Evolutionary conservation across 176 grass and related monocot genomes (phyloP).

Genomic region (Bolboschoenus planiculmis): DNA sequence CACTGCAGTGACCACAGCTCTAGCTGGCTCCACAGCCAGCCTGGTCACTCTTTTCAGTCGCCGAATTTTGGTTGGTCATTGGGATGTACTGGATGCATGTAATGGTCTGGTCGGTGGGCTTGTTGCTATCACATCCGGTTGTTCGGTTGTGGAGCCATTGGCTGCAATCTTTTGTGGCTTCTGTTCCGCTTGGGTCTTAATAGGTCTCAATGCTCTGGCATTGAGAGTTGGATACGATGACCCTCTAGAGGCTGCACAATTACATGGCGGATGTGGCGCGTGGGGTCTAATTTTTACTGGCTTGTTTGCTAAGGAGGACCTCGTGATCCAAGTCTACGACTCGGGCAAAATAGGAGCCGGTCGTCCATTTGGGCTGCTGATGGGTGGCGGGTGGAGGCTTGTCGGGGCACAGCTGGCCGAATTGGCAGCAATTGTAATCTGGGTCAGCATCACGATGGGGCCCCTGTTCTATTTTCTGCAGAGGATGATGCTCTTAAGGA

Average conservation of each 20-base stretch:
- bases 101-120: constrained; percentile 21
- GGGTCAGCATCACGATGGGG: constrained; percentile 28
- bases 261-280: constrained; percentile 21
- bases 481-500: constrained; percentile 20
- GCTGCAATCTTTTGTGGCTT: constrained; percentile 18
- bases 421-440: constrained; percentile 6
- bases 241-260: constrained; percentile 25
- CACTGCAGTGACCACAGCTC: constrained; percentile 17
- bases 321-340: constrained; percentile 20
- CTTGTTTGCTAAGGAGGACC: constrained; percentile 19
- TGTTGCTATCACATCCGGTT: constrained; percentile 21
- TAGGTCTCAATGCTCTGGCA: constrained; percentile 14
- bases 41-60: constrained; percentile 18
- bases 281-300: constrained; percentile 29
- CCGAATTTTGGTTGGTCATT: constrained; percentile 19
- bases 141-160: constrained; percentile 27
- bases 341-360: constrained; percentile 2
- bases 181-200: constrained; percentile 21
- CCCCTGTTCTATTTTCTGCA: constrained; percentile 33
- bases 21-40: constrained; percentile 1
- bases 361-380: constrained; percentile 27
- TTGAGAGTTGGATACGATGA: constrained; percentile 16
- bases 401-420: constrained; percentile 24
- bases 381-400: constrained; percentile 35
- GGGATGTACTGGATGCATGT: constrained; percentile 12